A percentile compares a stretch with the other conserved stretches of the same genome.
These are phyloP conservation scores for Cryphonectria nitschkei DNA, from an alignment of 2,329 filamentous ascomycete species.

Conservation along the genomic window DNA sequence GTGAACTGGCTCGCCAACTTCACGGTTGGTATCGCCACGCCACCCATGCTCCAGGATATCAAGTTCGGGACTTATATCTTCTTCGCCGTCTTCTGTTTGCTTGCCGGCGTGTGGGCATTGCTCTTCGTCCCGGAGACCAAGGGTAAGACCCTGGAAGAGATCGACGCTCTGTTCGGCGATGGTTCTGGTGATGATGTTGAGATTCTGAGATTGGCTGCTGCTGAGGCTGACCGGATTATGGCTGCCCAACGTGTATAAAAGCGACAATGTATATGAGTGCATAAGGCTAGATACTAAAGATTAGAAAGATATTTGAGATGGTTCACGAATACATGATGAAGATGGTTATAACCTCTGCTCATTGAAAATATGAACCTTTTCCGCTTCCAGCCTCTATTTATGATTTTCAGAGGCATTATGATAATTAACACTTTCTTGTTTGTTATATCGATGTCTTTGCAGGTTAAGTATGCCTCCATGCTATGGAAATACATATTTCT, in stretches of 20 bases:
- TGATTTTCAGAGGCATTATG: too few species aligned
- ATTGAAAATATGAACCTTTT: too few species aligned
- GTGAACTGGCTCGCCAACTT: slow-evolving; percentile 68
- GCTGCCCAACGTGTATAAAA: not conserved
- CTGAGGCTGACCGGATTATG: not conserved
- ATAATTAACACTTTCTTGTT: too few species aligned
- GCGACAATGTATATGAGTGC: too few species aligned
- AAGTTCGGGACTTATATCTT: slow-evolving; percentile 59
- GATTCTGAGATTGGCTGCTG: slow-evolving; percentile 5
- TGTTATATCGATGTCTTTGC: too few species aligned
- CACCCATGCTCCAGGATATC: slow-evolving; percentile 59
- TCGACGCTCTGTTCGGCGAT: slow-evolving; percentile 37
- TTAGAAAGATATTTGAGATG: too few species aligned
- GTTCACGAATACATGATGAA: too few species aligned
- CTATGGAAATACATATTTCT: too few species aligned
- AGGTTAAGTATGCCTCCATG: too few species aligned
- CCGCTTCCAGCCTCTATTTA: too few species aligned
- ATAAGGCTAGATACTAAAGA: too few species aligned
- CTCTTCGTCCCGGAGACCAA: slow-evolving; percentile 58
- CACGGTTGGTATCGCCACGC: slow-evolving; percentile 62
- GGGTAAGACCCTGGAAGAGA: slow-evolving; percentile 45
- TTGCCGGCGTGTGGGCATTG: slow-evolving; percentile 46
- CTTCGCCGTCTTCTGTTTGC: slow-evolving; percentile 61
- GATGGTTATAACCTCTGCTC: too few species aligned
- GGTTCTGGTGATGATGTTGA: slow-evolving; percentile 10